phyloP scores from a whole-genome alignment of 2,329 filamentous ascomycete genomes.

The Exserohilum rostratum region DNA sequence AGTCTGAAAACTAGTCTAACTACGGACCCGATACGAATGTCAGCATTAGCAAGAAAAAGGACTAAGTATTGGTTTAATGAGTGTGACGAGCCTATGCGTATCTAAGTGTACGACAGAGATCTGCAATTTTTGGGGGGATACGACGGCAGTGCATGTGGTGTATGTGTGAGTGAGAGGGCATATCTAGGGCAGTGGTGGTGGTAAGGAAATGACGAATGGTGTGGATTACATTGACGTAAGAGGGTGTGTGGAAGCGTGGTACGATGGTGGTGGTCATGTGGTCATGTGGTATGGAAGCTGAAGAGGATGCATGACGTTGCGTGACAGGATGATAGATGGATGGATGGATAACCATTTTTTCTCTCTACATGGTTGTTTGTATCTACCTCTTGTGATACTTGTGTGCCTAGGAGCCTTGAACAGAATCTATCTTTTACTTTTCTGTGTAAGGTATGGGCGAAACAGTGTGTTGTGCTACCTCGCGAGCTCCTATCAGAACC shows the following conservation, averaged over 20 bases:
- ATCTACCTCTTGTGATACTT: too few relatives aligned
- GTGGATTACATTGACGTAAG: conserved; percentile 36
- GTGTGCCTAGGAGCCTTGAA: too few relatives aligned
- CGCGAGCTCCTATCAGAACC: too few relatives aligned
- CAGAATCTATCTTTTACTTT: too few relatives aligned
- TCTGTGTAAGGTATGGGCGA: too few relatives aligned
- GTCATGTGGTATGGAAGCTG: conserved; percentile 16
- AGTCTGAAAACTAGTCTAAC: conserved; percentile 26
- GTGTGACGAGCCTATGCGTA: conserved; percentile 29
- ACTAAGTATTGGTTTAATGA: conserved; percentile 44
- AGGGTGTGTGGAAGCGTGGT: conserved; percentile 37
- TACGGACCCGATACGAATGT: conserved; percentile 20
- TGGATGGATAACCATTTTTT: neutral
- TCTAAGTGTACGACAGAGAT: conserved; percentile 9
- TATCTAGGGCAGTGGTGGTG: conserved; percentile 31
- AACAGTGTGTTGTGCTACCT: too few relatives aligned
- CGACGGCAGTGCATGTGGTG: conserved; percentile 28
- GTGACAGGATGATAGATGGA: too few relatives aligned
- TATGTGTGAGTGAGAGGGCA: conserved; percentile 15
- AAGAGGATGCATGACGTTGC: neutral
- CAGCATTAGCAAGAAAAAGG: conserved; percentile 13
- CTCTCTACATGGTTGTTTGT: too few relatives aligned
- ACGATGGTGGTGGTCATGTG: conserved; percentile 38
- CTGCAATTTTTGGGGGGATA: too few relatives aligned
- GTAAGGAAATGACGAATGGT: conserved; percentile 40